phyloP scores from a whole-genome alignment of 2,329 filamentous ascomycete species.

The Aphanoascus verrucosus region DNA sequence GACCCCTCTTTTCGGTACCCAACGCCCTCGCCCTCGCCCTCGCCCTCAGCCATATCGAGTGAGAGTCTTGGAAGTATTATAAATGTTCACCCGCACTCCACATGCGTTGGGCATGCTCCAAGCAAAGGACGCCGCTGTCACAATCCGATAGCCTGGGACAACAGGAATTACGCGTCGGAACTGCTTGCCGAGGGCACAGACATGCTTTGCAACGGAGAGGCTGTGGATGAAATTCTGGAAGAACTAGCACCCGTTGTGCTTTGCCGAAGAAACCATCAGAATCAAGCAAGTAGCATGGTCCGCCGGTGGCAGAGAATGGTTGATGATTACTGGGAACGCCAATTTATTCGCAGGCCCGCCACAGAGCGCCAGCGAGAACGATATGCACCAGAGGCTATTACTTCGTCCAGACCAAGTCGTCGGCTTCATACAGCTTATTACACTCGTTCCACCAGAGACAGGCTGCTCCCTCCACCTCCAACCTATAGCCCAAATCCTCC shows the following conservation, averaged over 20 bases:
- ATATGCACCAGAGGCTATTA: too few species aligned
- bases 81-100: background rate
- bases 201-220: background rate
- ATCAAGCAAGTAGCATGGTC: constrained; percentile 2
- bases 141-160: background rate
- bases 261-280: constrained; percentile 1
- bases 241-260: background rate
- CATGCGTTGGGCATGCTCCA: constrained; percentile 2
- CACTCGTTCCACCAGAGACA: too few species aligned
- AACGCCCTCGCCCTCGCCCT: background rate
- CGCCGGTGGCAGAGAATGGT: background rate
- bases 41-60: background rate
- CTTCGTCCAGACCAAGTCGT: too few species aligned
- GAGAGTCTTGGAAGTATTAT: background rate
- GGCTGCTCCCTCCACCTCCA: too few species aligned
- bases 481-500: too few species aligned
- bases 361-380: too few species aligned
- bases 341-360: background rate
- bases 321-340: background rate
- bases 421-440: too few species aligned
- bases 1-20: too few species aligned
- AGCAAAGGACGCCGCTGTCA: background rate
- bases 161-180: background rate
- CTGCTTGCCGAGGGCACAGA: background rate
- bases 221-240: background rate